Evolutionary conservation across 2,329 filamentous ascomycete species (phyloP).

Genomic region (Penicillium concentricum): DNA sequence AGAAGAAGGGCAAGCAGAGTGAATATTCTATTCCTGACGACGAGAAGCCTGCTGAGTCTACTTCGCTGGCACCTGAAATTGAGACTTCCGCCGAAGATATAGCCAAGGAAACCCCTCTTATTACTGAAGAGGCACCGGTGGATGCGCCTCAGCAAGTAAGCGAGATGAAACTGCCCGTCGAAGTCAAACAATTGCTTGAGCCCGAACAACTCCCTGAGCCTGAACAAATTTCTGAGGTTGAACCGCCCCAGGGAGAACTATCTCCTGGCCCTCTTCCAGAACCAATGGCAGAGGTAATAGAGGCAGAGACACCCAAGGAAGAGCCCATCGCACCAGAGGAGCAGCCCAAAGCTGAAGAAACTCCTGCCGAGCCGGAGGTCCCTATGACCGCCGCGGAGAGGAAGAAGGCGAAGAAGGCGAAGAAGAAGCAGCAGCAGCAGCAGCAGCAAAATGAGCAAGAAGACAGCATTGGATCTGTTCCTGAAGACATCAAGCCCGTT

Average conservation of each 20-base stretch:
- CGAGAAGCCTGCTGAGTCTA: conserved; percentile 8
- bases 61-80: not conserved
- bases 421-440: conserved; percentile 14
- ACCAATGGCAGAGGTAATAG: not conserved
- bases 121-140: not conserved
- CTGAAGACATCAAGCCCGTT: not conserved
- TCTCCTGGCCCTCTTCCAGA: not conserved
- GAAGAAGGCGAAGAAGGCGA: conserved; percentile 19
- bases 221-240: not conserved
- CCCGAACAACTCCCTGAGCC: not conserved
- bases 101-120: not conserved
- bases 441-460: conserved; percentile 5
- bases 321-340: not conserved
- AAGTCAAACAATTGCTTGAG: conserved; percentile 3
- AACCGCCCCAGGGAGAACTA: not conserved
- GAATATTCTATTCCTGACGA: conserved; percentile 12
- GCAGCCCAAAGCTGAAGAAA: not conserved
- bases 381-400: conserved; percentile 17
- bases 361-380: conserved; percentile 8
- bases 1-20: conserved; percentile 24
- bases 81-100: not conserved
- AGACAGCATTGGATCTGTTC: not conserved
- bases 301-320: not conserved
- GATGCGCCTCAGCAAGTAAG: not conserved
- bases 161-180: not conserved